Percentiles rank a stretch among this genome's conserved stretches.
Conservation (phyloP, 805 yeast genomes). For the Priceomyces haplophilus region DNA sequence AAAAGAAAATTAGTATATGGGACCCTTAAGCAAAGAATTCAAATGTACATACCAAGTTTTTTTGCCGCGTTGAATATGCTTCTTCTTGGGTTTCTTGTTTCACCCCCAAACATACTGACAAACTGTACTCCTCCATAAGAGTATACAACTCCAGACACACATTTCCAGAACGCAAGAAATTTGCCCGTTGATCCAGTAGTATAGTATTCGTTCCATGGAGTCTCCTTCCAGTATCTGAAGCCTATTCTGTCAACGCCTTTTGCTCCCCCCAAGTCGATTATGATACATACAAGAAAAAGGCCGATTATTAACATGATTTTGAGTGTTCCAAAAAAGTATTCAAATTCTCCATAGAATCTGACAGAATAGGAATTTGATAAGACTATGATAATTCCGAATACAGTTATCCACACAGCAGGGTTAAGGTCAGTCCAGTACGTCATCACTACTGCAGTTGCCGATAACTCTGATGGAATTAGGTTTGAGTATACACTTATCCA, state of each 20-base stretch:
- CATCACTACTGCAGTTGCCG: slow-evolving; percentile 21
- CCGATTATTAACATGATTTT: slow-evolving; percentile 19
- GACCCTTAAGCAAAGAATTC: too few species aligned
- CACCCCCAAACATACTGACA: slow-evolving; percentile 27
- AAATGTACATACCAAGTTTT: slow-evolving; percentile 16
- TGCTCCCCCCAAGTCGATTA: slow-evolving; percentile 21
- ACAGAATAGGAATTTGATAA: slow-evolving; percentile 17
- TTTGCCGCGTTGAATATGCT: slow-evolving; percentile 27
- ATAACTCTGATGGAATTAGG: slow-evolving; percentile 19
- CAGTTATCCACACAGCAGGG: slow-evolving; percentile 41
- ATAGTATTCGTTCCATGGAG: slow-evolving; percentile 13
- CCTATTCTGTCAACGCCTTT: slow-evolving; percentile 20
- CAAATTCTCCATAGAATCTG: slow-evolving; percentile 21
- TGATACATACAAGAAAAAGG: slow-evolving; percentile 17
- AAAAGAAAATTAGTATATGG: slow-evolving; percentile 3
- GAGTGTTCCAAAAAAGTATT: slow-evolving; percentile 18
- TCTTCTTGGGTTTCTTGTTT: slow-evolving; percentile 33
- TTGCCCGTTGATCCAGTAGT: slow-evolving; percentile 50
- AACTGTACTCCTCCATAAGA: slow-evolving; percentile 26
- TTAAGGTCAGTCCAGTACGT: slow-evolving; percentile 28
- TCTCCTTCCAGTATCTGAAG: slow-evolving; percentile 22
- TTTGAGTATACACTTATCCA: slow-evolving; percentile 38
- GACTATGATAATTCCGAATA: slow-evolving; percentile 23
- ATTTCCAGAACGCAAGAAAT: slow-evolving; percentile 58
- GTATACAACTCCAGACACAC: slow-evolving; percentile 54